These are phyloP conservation scores for Alternaria gaisen DNA, from an alignment of 2,329 filamentous ascomycete species.

Conservation along the genomic window DNA sequence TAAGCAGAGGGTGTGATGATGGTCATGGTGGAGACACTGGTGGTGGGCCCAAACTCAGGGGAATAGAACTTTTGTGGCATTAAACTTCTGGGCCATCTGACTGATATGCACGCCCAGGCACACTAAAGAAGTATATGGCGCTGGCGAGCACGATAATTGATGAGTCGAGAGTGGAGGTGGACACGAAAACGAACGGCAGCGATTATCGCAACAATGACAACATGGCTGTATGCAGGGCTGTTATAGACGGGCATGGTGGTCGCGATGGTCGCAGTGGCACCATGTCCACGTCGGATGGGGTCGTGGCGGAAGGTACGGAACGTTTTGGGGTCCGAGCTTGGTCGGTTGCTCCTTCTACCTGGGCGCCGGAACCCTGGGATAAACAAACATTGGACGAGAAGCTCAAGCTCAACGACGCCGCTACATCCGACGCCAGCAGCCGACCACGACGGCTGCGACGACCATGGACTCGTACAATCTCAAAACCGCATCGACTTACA, in stretches of 20 bases:
- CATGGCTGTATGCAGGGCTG: slow-evolving; percentile 3
- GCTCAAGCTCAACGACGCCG: slow-evolving; percentile 1
- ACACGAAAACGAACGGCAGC: slow-evolving; percentile 1
- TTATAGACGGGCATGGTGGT: not conserved
- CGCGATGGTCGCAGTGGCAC: not conserved
- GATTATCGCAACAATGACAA: not conserved
- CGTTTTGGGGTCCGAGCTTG: slow-evolving; percentile 9
- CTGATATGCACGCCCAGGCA: not conserved
- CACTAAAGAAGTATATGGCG: not conserved
- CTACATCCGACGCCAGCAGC: slow-evolving; percentile 17
- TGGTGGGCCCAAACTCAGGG: slow-evolving; percentile 1
- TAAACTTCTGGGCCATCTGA: not conserved
- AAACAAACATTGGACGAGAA: slow-evolving; percentile 26
- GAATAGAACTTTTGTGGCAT: not conserved
- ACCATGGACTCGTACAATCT: slow-evolving; percentile 61
- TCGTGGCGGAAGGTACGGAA: slow-evolving; percentile 1
- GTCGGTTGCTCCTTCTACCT: slow-evolving; percentile 18
- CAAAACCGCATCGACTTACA: slow-evolving; percentile 68
- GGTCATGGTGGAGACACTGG: slow-evolving; percentile 1
- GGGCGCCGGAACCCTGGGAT: slow-evolving; percentile 8
- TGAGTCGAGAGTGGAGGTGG: not conserved
- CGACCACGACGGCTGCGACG: slow-evolving; percentile 36
- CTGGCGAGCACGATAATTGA: not conserved
- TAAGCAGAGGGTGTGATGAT: not conserved
- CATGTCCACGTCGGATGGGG: not conserved